These are phyloP conservation scores for Pharus latifolius DNA, from an alignment of 176 grass and related monocot genomes.

Conservation along the genomic window DNA sequence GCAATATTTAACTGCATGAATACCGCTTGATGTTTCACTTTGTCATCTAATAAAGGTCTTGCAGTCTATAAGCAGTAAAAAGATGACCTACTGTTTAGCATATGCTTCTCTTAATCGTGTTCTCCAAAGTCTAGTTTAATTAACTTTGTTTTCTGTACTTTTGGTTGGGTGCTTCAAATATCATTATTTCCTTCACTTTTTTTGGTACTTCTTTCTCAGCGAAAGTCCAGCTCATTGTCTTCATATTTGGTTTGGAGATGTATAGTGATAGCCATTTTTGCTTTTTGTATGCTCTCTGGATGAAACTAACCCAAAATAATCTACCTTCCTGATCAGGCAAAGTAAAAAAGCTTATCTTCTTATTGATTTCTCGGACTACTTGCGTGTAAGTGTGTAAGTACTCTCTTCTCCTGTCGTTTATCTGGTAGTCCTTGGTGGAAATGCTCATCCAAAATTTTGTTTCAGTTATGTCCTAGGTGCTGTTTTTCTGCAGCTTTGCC, in stretches of 20 bases:
- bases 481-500: slow-evolving; percentile 89
- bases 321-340: slow-evolving; percentile 53
- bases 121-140: too few relatives aligned
- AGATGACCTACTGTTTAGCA: too few relatives aligned
- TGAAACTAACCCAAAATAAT: neutral
- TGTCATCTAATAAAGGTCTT: too few relatives aligned
- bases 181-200: too few relatives aligned
- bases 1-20: neutral
- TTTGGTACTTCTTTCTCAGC: too few relatives aligned
- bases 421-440: neutral
- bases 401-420: neutral
- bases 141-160: too few relatives aligned
- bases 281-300: neutral
- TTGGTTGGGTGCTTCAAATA: too few relatives aligned
- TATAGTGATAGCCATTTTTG: neutral
- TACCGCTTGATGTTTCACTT: neutral
- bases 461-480: slow-evolving; percentile 90
- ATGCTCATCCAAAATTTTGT: slow-evolving; percentile 28
- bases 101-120: too few relatives aligned
- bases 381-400: slow-evolving; percentile 86
- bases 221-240: too few relatives aligned
- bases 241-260: neutral
- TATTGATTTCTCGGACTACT: slow-evolving; percentile 82
- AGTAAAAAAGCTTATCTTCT: slow-evolving; percentile 86
- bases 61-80: too few relatives aligned